These are phyloP conservation scores for Chalciporus sp. DNA, from an alignment of 1,284 basidiomycete species.

Conservation along the genomic window DNA sequence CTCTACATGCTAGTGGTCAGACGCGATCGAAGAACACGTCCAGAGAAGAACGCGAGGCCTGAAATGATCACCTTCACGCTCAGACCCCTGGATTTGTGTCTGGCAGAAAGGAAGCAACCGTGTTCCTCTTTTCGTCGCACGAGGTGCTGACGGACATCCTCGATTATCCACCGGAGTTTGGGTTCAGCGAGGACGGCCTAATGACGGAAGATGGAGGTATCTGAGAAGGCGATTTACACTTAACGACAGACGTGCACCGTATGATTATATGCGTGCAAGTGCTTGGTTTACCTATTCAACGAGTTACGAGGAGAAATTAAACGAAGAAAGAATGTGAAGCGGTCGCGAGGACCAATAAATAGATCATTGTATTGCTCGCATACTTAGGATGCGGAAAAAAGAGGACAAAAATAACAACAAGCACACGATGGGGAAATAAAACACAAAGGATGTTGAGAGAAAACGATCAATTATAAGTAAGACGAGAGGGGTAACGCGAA, in stretches of 20 bases:
- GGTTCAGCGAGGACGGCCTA: conserved; percentile 32
- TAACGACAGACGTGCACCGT: conserved; percentile 35
- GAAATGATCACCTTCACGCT: conserved; percentile 33
- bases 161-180: conserved; percentile 35
- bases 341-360: no score
- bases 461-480: conserved; percentile 3
- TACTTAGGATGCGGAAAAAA: no score
- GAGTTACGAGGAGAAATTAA: no score
- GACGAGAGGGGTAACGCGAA: background rate
- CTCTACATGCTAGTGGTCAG: no score
- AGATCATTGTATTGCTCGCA: no score
- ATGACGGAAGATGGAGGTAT: conserved; percentile 31
- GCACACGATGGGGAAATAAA: background rate
- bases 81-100: conserved; percentile 26
- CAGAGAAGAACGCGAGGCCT: no score
- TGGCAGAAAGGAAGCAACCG: conserved; percentile 17
- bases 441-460: background rate
- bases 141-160: conserved; percentile 35
- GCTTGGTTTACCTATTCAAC: no score
- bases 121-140: conserved; percentile 38
- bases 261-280: no score
- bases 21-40: conserved; percentile 15
- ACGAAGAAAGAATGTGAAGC: no score
- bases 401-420: no score
- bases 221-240: conserved; percentile 41